Conservation (phyloP, 1,284 basidiomycete genomes). For the Meripilus lineatus region DNA sequence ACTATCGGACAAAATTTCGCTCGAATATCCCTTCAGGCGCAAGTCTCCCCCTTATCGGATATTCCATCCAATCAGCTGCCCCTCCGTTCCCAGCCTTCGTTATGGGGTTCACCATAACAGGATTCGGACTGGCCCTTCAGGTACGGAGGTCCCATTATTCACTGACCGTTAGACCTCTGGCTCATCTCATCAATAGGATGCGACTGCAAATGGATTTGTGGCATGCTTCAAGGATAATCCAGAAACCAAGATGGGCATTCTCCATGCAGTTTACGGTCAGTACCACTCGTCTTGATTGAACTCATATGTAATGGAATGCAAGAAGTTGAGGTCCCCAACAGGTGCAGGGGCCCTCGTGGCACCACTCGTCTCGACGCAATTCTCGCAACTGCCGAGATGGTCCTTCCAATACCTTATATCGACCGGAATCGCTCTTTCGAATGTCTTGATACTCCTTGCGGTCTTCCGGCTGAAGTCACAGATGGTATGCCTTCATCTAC, state of each 20-base stretch:
- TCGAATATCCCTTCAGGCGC: constrained; percentile 28
- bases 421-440: constrained; percentile 48
- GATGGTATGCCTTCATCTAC: too few relatives aligned
- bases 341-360: constrained; percentile 55
- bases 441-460: constrained; percentile 35
- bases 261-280: constrained; percentile 46
- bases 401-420: constrained; percentile 65
- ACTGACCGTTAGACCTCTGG: not conserved
- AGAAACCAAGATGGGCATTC: constrained; percentile 53
- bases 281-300: not conserved
- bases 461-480: constrained; percentile 54
- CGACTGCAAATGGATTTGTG: constrained; percentile 52
- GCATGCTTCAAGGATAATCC: constrained; percentile 41
- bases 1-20: too few relatives aligned
- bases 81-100: constrained; percentile 62
- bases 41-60: constrained; percentile 35
- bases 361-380: constrained; percentile 63
- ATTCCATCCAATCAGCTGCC: constrained; percentile 51
- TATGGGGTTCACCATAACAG: constrained; percentile 52
- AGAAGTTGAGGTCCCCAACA: constrained; percentile 19
- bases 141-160: constrained; percentile 19
- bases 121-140: constrained; percentile 56
- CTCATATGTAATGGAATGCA: not conserved
- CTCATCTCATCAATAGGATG: constrained; percentile 31
- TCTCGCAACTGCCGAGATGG: constrained; percentile 45